phyloP scores from a whole-genome alignment of 441 rosid genomes.

The Gossypium lobatum region DNA sequence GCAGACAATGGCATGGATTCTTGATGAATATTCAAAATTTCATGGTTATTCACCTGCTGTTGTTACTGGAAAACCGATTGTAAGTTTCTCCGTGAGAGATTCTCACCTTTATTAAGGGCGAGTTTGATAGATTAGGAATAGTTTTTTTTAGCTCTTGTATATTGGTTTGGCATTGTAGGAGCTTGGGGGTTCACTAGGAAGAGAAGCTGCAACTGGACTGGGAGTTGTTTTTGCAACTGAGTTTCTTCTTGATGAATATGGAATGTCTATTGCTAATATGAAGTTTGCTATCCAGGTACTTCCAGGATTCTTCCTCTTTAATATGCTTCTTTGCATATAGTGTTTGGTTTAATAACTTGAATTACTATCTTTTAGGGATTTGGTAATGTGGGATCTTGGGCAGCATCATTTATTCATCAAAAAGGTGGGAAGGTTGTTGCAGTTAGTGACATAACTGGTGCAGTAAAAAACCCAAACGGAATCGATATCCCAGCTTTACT shows the following conservation, averaged over 20 bases:
- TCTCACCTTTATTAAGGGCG: not conserved
- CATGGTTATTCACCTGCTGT: constrained; percentile 53
- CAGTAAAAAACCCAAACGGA: constrained; percentile 61
- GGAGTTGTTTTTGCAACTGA: constrained; percentile 45
- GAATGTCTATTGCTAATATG: constrained; percentile 28
- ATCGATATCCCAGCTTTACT: constrained; percentile 50
- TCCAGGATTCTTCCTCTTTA: not conserved
- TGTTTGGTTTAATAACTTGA: constrained; percentile 1
- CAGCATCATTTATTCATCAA: constrained; percentile 62
- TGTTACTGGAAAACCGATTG: constrained; percentile 47
- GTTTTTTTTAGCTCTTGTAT: not conserved
- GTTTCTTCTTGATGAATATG: constrained; percentile 42
- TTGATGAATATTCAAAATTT: constrained; percentile 50
- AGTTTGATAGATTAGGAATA: not conserved
- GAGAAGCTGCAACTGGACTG: constrained; percentile 49
- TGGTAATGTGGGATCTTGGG: constrained; percentile 60
- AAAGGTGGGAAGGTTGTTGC: constrained; percentile 73
- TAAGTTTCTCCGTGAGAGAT: constrained; percentile 14
- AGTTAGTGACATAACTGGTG: constrained; percentile 76
- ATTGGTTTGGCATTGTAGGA: constrained; percentile 22
- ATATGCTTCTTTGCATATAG: not conserved
- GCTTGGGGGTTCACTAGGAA: constrained; percentile 49
- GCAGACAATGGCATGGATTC: constrained; percentile 11
- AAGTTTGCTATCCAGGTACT: constrained; percentile 42
- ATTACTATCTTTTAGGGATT: constrained; percentile 27